A percentile compares a stretch with the other conserved stretches of the same genome.
Conservation (phyloP, 1,284 basidiomycete species). For the Trichosporon coremiiforme region DNA sequence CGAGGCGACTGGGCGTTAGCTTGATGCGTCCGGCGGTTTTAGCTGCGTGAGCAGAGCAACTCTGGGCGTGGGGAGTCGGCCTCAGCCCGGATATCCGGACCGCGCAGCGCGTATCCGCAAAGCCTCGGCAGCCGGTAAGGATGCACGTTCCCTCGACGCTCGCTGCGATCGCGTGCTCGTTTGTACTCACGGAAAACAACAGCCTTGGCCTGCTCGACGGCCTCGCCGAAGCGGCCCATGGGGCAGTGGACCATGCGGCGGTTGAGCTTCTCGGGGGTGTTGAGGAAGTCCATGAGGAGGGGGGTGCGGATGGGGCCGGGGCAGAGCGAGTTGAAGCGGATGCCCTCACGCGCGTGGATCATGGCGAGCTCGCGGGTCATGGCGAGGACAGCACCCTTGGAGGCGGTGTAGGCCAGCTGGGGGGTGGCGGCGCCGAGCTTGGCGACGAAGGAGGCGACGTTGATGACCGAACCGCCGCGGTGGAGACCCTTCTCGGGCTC, state of each 20-base stretch:
- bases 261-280: constrained; percentile 94
- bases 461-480: constrained; percentile 90
- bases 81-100: too few species aligned
- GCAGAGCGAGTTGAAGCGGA: constrained; percentile 91
- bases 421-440: constrained; percentile 92
- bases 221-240: constrained; percentile 96
- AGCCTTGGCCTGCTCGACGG: constrained; percentile 87
- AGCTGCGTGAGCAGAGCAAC: too few species aligned
- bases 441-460: constrained; percentile 92
- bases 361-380: constrained; percentile 97
- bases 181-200: constrained; percentile 84
- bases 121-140: too few species aligned
- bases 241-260: constrained; percentile 88
- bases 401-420: constrained; percentile 75
- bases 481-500: constrained; percentile 78
- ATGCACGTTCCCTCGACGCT: too few species aligned
- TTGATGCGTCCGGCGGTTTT: too few species aligned
- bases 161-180: too few species aligned
- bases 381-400: constrained; percentile 86
- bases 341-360: constrained; percentile 94
- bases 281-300: constrained; percentile 94
- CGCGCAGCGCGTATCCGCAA: too few species aligned
- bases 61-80: too few species aligned
- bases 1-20: constrained; percentile 52
- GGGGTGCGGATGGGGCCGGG: constrained; percentile 92